A percentile compares a stretch with the other conserved stretches of the same genome.
Conservation (phyloP, 2,329 filamentous ascomycete species). For the Niveomyces coronatus region DNA sequence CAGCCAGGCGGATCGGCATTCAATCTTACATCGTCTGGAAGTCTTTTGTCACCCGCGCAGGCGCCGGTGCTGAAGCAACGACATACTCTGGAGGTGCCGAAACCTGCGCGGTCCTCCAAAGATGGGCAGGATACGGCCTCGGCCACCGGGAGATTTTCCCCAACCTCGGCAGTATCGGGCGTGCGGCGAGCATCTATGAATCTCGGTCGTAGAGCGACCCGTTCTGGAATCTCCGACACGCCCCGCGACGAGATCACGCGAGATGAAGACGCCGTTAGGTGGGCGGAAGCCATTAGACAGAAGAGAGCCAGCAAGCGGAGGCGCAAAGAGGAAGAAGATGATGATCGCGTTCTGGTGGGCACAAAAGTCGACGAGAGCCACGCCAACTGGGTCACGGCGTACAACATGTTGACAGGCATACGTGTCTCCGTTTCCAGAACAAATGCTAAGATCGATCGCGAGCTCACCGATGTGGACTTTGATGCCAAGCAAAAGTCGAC, state of each 20-base stretch:
- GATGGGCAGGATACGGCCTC: slow-evolving; percentile 59
- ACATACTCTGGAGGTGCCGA: slow-evolving; percentile 82
- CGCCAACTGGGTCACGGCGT: slow-evolving; percentile 93
- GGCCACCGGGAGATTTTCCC: slow-evolving; percentile 75
- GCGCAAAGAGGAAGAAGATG: slow-evolving; percentile 76
- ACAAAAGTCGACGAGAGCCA: slow-evolving; percentile 97
- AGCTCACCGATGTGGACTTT: slow-evolving; percentile 86
- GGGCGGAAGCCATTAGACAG: slow-evolving; percentile 87
- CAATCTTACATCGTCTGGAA: slow-evolving; percentile 36
- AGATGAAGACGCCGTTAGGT: slow-evolving; percentile 84
- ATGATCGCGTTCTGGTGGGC: slow-evolving; percentile 88
- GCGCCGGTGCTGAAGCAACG: slow-evolving; percentile 58
- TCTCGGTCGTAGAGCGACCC: slow-evolving; percentile 68
- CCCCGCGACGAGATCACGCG: slow-evolving; percentile 73
- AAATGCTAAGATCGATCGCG: slow-evolving; percentile 90
- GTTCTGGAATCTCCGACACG: slow-evolving; percentile 68
- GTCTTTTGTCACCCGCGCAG: slow-evolving; percentile 33
- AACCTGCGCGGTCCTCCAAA: slow-evolving; percentile 57
- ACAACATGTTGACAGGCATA: slow-evolving; percentile 99
- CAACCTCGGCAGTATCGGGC: slow-evolving; percentile 41
- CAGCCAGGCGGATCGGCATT: slow-evolving; percentile 27
- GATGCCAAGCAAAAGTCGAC: slow-evolving; percentile 93
- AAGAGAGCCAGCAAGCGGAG: slow-evolving; percentile 82
- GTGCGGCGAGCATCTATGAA: slow-evolving; percentile 73
- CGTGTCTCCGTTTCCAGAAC: slow-evolving; percentile 92